These are phyloP conservation scores for Heracleum sosnowskyi DNA, from an alignment of 129 eudicot species.

Conservation along the genomic window DNA sequence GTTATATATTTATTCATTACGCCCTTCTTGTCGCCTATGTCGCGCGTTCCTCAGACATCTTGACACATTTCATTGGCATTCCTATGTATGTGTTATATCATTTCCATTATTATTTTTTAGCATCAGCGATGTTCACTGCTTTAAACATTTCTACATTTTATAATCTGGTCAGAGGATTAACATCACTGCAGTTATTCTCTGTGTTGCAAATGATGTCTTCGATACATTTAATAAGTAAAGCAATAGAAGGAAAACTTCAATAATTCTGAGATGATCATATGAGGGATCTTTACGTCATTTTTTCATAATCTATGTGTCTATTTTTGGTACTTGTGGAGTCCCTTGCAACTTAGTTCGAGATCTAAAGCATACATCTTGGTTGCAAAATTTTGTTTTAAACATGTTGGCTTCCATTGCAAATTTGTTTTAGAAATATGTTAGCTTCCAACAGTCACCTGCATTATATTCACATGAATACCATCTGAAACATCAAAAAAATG, in stretches of 20 bases:
- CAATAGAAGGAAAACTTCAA: background rate
- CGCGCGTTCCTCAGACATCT: slow-evolving; percentile 94
- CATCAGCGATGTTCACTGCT: background rate
- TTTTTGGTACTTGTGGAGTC: background rate
- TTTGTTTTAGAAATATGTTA: background rate
- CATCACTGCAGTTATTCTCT: background rate
- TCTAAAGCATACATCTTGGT: background rate
- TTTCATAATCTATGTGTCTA: background rate
- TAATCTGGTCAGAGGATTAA: background rate
- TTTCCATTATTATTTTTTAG: slow-evolving; percentile 6
- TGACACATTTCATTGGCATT: slow-evolving; percentile 77
- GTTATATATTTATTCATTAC: slow-evolving; percentile 87
- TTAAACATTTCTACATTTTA: background rate
- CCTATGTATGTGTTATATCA: slow-evolving; percentile 50
- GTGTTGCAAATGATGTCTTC: background rate
- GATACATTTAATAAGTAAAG: background rate
- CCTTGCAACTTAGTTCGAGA: background rate
- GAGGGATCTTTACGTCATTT: background rate
- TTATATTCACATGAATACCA: background rate
- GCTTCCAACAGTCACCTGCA: background rate
- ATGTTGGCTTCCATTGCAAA: background rate
- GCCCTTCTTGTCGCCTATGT: slow-evolving; percentile 98
- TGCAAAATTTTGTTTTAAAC: background rate
- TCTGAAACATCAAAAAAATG: background rate
- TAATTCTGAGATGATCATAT: background rate